phyloP scores from a whole-genome alignment of 164 flowering plant species.

The Platanus orientalis region DNA sequence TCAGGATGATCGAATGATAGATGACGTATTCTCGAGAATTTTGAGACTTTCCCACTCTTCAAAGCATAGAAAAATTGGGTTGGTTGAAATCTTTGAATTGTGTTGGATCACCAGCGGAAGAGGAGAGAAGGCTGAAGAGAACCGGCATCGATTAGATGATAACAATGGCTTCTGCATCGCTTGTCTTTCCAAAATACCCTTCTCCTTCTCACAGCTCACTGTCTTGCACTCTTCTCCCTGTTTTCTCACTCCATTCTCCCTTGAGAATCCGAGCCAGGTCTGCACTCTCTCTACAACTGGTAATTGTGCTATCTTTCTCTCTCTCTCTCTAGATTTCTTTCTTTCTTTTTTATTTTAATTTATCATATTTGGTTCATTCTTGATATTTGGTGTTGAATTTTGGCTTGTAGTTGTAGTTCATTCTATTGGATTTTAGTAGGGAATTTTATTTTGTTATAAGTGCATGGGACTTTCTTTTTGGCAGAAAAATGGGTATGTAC shows the following conservation, averaged over 20 bases:
- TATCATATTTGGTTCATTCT: background rate
- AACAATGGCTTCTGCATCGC: constrained; percentile 22
- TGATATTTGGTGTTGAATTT: background rate
- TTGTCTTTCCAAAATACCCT: constrained; percentile 17
- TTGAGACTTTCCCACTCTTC: no score
- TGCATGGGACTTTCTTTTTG: no score
- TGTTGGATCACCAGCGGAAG: no score
- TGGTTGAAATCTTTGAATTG: no score
- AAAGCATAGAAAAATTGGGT: no score
- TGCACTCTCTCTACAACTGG: constrained; percentile 25
- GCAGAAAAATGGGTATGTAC: no score
- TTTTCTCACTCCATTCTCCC: constrained; percentile 9
- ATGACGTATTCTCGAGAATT: no score
- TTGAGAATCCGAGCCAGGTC: constrained; percentile 29
- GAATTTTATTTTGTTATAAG: background rate
- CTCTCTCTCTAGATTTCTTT: background rate
- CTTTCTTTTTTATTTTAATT: background rate
- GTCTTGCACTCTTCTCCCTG: constrained; percentile 7
- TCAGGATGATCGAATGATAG: no score
- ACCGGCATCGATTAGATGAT: background rate
- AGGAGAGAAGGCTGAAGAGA: no score
- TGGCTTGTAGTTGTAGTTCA: no score
- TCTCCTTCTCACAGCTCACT: constrained; percentile 11
- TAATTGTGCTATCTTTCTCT: constrained; percentile 10
- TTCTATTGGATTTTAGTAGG: background rate